Percentiles rank a stretch among this genome's conserved stretches.
These are phyloP conservation scores for Aureobasidium uvarum DNA, from an alignment of 2,329 filamentous ascomycete species.

Conservation along the genomic window DNA sequence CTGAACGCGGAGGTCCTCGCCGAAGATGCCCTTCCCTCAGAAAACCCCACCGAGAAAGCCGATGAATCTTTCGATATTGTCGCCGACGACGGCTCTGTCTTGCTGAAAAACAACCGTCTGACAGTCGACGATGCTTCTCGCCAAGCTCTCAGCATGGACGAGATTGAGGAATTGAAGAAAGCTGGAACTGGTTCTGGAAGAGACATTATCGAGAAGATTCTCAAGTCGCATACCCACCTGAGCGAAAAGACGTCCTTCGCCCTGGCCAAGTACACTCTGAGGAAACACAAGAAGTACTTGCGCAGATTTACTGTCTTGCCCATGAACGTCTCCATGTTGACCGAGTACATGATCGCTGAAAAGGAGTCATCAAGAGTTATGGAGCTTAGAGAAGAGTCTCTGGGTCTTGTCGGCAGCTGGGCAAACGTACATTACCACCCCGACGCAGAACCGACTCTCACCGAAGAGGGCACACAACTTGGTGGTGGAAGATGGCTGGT, in stretches of 20 bases:
- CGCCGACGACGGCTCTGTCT: constrained; percentile 49
- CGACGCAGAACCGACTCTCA: constrained; percentile 32
- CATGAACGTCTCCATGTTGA: constrained; percentile 72
- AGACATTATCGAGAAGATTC: constrained; percentile 88
- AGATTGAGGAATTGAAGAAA: constrained; percentile 70
- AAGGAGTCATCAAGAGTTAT: constrained; percentile 77
- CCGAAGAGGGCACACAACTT: constrained; percentile 36
- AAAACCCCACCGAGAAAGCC: constrained; percentile 25
- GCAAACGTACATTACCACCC: constrained; percentile 79
- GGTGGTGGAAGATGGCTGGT: constrained; percentile 70
- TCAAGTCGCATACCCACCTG: constrained; percentile 82
- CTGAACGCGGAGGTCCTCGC: constrained; percentile 76
- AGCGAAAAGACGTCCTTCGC: constrained; percentile 95
- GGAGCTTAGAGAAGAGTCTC: constrained; percentile 80
- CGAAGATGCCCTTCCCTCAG: constrained; percentile 47
- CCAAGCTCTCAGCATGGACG: constrained; percentile 71
- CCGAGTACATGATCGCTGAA: constrained; percentile 74
- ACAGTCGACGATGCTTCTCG: constrained; percentile 63
- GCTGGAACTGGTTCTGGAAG: constrained; percentile 75
- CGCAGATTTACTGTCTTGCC: constrained; percentile 82
- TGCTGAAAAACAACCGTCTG: constrained; percentile 62
- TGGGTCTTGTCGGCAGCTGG: constrained; percentile 82
- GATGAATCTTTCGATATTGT: constrained; percentile 47
- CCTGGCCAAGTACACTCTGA: constrained; percentile 89
- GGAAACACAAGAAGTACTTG: constrained; percentile 93